phyloP scores from a whole-genome alignment of 2,329 filamentous ascomycete species.

The Rhynchosporium graminicola region DNA sequence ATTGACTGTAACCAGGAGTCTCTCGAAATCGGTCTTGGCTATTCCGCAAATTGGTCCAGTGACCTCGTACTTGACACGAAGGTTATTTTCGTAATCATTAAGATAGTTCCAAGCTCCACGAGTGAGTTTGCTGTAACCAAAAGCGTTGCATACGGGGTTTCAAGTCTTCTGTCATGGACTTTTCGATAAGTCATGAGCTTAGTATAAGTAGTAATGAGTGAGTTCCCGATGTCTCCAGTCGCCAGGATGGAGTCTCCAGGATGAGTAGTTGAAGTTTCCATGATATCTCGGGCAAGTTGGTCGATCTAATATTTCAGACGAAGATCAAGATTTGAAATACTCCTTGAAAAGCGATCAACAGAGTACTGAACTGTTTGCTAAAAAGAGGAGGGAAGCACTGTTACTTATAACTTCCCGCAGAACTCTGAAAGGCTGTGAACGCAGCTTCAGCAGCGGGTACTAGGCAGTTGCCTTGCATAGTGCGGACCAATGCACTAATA shows the following conservation, averaged over 20 bases:
- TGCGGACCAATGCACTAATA: conserved; percentile 3
- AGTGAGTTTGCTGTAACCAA: conserved; percentile 22
- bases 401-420: conserved; percentile 20
- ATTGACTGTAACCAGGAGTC: conserved; percentile 23
- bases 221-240: conserved; percentile 17
- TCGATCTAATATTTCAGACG: background rate
- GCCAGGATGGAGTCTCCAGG: conserved; percentile 24
- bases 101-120: conserved; percentile 21
- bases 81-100: conserved; percentile 25
- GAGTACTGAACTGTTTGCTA: background rate
- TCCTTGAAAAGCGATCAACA: background rate
- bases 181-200: conserved; percentile 26
- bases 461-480: conserved; percentile 16
- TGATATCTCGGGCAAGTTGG: background rate
- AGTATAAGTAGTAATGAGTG: conserved; percentile 18
- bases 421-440: conserved; percentile 15
- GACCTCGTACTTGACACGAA: conserved; percentile 21
- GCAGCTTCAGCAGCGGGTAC: conserved; percentile 3
- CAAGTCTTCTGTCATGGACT: conserved; percentile 21
- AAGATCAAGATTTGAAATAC: background rate
- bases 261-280: conserved; percentile 14
- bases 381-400: background rate
- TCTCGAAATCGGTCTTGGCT: conserved; percentile 23
- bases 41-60: conserved; percentile 14
- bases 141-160: conserved; percentile 24